Conservation (phyloP, 495 filamentous ascomycete genomes). For the Aspergillus carlsbadensis region DNA sequence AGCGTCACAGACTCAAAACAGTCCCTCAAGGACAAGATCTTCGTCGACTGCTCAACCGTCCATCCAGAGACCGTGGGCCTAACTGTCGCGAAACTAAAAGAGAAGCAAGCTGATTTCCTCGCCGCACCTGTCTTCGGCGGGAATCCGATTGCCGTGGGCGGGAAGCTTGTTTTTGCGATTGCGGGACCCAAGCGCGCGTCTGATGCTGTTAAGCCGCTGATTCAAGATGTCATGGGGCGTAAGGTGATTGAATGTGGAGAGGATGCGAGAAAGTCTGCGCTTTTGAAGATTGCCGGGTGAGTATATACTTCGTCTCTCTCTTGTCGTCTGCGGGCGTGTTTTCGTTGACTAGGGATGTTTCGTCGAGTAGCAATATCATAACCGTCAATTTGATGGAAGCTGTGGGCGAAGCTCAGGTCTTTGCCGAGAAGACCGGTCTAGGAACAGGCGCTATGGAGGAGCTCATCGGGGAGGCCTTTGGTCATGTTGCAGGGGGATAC, state of each 20-base stretch:
- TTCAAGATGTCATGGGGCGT: constrained; percentile 46
- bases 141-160: constrained; percentile 42
- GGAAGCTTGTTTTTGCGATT: constrained; percentile 49
- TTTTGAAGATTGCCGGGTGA: constrained; percentile 49
- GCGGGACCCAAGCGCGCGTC: constrained; percentile 37
- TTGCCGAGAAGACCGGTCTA: constrained; percentile 54
- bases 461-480: constrained; percentile 52
- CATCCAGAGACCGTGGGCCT: constrained; percentile 40
- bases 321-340: background rate
- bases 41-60: constrained; percentile 50
- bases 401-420: constrained; percentile 53
- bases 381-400: constrained; percentile 51
- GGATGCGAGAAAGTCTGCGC: constrained; percentile 43
- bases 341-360: constrained; percentile 1
- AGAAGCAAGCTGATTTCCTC: constrained; percentile 36
- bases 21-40: constrained; percentile 45
- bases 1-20: constrained; percentile 30
- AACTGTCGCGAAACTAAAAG: constrained; percentile 34
- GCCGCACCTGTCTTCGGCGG: constrained; percentile 48
- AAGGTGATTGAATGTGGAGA: constrained; percentile 49
- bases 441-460: constrained; percentile 49
- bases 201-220: constrained; percentile 40
- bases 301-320: constrained; percentile 8
- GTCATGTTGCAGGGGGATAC: constrained; percentile 47
- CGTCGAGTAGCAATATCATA: constrained; percentile 38